phyloP scores from a whole-genome alignment of 2,329 filamentous ascomycete genomes.

The Cadophora luteo-olivacea region DNA sequence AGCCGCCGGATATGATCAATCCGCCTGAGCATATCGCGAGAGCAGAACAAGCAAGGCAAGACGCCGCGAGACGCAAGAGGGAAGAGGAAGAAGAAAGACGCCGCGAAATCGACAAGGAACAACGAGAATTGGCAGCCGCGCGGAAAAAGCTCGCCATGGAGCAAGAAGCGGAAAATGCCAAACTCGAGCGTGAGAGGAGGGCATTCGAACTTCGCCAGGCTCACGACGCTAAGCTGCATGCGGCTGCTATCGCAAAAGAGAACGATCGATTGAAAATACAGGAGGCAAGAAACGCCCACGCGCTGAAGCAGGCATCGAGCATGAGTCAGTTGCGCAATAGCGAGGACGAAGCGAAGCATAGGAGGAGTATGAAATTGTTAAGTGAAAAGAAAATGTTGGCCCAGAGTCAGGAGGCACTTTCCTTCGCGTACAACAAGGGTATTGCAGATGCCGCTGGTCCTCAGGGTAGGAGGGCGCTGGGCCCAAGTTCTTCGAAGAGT shows the following conservation, averaged over 20 bases:
- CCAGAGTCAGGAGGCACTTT: constrained; percentile 28
- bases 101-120: constrained; percentile 28
- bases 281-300: constrained; percentile 24
- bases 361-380: constrained; percentile 27
- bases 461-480: constrained; percentile 23
- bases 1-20: constrained; percentile 29
- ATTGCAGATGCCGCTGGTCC: constrained; percentile 19
- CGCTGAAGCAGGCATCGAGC: constrained; percentile 27
- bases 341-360: constrained; percentile 33
- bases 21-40: constrained; percentile 26
- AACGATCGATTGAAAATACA: constrained; percentile 30
- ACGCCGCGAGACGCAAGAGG: constrained; percentile 20
- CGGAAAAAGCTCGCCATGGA: constrained; percentile 28
- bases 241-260: constrained; percentile 29
- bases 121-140: constrained; percentile 25
- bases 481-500: constrained; percentile 20
- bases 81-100: constrained; percentile 29
- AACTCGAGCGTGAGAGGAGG: constrained; percentile 24
- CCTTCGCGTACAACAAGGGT: constrained; percentile 27
- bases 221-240: constrained; percentile 29
- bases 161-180: constrained; percentile 33
- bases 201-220: constrained; percentile 30
- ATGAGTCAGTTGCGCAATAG: constrained; percentile 33
- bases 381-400: constrained; percentile 30
- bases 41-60: constrained; percentile 31